Conservation (phyloP, 768 basidiomycete species). For the Russula sp. region DNA sequence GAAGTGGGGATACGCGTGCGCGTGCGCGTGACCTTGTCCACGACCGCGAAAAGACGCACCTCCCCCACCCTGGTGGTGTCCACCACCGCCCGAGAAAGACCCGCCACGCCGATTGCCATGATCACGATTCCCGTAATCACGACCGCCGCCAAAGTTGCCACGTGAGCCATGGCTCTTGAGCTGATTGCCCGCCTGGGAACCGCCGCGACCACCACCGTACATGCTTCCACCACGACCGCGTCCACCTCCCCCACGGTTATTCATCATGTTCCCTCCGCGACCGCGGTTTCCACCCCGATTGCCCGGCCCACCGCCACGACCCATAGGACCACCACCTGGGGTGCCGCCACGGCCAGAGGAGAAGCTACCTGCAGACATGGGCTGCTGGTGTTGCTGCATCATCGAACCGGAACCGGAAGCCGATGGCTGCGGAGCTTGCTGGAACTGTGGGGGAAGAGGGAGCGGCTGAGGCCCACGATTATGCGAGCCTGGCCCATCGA, state of each 20-base stretch:
- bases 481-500: slow-evolving; percentile 40
- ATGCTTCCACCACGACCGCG: slow-evolving; percentile 34
- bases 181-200: slow-evolving; percentile 36
- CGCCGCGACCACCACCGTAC: slow-evolving; percentile 38
- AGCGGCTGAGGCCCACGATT: slow-evolving; percentile 49
- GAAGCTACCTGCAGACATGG: slow-evolving; percentile 20
- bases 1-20: slow-evolving; percentile 23
- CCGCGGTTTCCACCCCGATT: slow-evolving; percentile 37
- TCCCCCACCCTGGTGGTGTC: slow-evolving; percentile 23
- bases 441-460: slow-evolving; percentile 63
- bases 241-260: slow-evolving; percentile 32
- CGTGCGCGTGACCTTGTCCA: slow-evolving; percentile 43
- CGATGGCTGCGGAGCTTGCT: slow-evolving; percentile 45
- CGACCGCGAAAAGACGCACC: slow-evolving; percentile 45
- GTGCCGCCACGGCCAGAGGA: slow-evolving; percentile 34
- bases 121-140: slow-evolving; percentile 49
- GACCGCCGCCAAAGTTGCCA: slow-evolving; percentile 53
- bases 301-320: slow-evolving; percentile 38
- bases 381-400: slow-evolving; percentile 33
- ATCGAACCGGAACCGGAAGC: slow-evolving; percentile 26
- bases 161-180: slow-evolving; percentile 59
- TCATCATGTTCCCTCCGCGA: slow-evolving; percentile 46
- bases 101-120: slow-evolving; percentile 60
- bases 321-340: slow-evolving; percentile 31
- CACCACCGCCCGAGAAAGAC: slow-evolving; percentile 47